Evolutionary conservation across 2,329 filamentous ascomycete genomes (phyloP), one percentile per base, ranked within the genome.

Genomic region (Cyclaneusma minus): DNA sequence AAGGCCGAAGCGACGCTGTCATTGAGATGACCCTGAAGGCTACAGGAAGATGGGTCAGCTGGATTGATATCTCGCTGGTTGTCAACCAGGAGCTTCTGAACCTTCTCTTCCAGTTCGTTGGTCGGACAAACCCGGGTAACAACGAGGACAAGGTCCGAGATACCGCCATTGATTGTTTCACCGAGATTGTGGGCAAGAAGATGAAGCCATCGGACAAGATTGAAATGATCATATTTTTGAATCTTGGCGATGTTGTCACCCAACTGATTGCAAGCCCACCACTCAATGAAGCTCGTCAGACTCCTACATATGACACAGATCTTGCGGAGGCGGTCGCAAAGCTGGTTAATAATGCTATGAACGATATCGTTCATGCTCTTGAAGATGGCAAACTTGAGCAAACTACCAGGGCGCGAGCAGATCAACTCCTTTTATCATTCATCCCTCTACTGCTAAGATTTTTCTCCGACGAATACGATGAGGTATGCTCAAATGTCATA

Each of bases 1-100:
- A 55, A 29, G 65, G 67, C 44, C 62, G 71, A 30, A 69, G 78
- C 38, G 74, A 84, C 44, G 50, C 56, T 21, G 66, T 95, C 31
- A 66, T 92, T 22, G 84, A 94, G 50, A 74, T 91, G 64, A 85
- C 81, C 41, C 63, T 98, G 28, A 83, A 78, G 52, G 78, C 84
- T n/a, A 72, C 98, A 37, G 84, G 83, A 19, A 89, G 87, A 50
- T 98, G 89, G 87, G 84, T 93, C 33, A 91, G 84, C 64, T 98
- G 89, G 89, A 92, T 91, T 44, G 89, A 95, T 47, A 95, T 98
- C 42, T 80, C 79, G 26, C 62, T 98, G 30, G 74, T 98, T 22
- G 82, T 98, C 42, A 92, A 91, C 51, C 71, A 85, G 47, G 69
- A 76, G 28, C 89, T 93, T 66, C 70, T 95, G 43, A 73, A 68